A percentile compares a stretch with the other conserved stretches of the same genome.
These are phyloP conservation scores for Macrophomina phaseolina DNA, from an alignment of 2,329 filamentous ascomycete genomes.

Conservation along the genomic window DNA sequence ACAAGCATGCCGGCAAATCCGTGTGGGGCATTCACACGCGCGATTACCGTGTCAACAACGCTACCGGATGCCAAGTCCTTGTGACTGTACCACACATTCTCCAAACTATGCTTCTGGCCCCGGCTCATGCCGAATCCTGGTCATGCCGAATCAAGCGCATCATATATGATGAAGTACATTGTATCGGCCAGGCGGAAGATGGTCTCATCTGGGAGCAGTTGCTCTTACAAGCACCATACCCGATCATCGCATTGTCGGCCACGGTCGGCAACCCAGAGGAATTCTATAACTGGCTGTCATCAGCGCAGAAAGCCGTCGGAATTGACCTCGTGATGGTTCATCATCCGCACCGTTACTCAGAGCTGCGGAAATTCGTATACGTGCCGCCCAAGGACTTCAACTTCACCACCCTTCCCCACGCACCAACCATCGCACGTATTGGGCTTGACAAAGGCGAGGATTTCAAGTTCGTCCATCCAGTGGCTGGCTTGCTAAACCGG, in stretches of 20 bases:
- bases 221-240: conserved; percentile 74
- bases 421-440: conserved; percentile 45
- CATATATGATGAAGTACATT: conserved; percentile 84
- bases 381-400: conserved; percentile 53
- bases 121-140: conserved; percentile 72
- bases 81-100: conserved; percentile 80
- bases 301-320: conserved; percentile 68
- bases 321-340: conserved; percentile 70
- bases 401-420: conserved; percentile 58
- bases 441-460: conserved; percentile 56
- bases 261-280: conserved; percentile 77
- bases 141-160: conserved; percentile 72
- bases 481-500: conserved; percentile 63
- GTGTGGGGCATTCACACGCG: conserved; percentile 82
- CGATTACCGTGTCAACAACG: conserved; percentile 76
- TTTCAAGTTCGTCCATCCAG: conserved; percentile 69
- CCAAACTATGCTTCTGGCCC: conserved; percentile 75
- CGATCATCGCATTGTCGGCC: conserved; percentile 78
- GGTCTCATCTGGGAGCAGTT: conserved; percentile 81
- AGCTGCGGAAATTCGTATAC: conserved; percentile 77
- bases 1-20: conserved; percentile 65
- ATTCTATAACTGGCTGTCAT: conserved; percentile 71
- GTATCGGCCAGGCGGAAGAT: conserved; percentile 77
- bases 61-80: conserved; percentile 73
- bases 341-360: conserved; percentile 74